Conservation (phyloP, 805 yeast species). For the Lipomyces yamadae region DNA sequence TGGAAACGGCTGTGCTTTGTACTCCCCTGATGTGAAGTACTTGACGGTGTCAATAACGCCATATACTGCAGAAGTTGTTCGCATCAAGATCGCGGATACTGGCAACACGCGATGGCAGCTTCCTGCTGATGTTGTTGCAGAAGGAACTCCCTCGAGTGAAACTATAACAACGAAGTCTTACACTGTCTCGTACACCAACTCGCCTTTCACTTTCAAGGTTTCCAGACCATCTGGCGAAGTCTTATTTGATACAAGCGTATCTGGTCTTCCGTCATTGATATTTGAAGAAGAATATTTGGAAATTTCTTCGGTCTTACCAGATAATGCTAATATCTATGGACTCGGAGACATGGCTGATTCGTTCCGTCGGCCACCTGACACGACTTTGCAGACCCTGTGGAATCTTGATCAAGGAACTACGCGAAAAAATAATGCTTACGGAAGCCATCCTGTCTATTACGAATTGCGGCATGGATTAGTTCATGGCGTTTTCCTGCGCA, state of each 20-base stretch:
- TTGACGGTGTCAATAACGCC: slow-evolving; percentile 3
- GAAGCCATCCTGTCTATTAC: slow-evolving; percentile 46
- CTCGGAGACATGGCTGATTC: slow-evolving; percentile 7
- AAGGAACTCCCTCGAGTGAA: background rate
- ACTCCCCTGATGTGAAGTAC: background rate
- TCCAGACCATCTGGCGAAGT: slow-evolving; percentile 8
- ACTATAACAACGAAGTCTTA: background rate
- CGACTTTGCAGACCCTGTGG: slow-evolving; percentile 39
- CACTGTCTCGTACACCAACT: background rate
- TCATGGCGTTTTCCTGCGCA: slow-evolving; percentile 47
- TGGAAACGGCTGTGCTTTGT: slow-evolving; percentile 1
- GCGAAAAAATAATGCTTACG: slow-evolving; percentile 46
- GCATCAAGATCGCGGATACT: slow-evolving; percentile 5
- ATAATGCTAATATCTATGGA: slow-evolving; percentile 4
- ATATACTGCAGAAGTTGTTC: background rate
- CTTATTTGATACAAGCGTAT: background rate
- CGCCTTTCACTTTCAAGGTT: slow-evolving; percentile 3
- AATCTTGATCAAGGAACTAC: slow-evolving; percentile 40
- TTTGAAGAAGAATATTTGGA: slow-evolving; percentile 1
- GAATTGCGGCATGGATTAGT: slow-evolving; percentile 41
- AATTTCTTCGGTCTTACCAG: slow-evolving; percentile 1
- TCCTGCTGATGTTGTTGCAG: background rate
- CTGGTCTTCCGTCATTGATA: slow-evolving; percentile 6
- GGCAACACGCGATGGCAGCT: slow-evolving; percentile 5
- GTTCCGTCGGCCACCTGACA: slow-evolving; percentile 7